Evolutionary conservation across 768 basidiomycete genomes (phyloP).

Genomic region (Agrocybe praecox): DNA sequence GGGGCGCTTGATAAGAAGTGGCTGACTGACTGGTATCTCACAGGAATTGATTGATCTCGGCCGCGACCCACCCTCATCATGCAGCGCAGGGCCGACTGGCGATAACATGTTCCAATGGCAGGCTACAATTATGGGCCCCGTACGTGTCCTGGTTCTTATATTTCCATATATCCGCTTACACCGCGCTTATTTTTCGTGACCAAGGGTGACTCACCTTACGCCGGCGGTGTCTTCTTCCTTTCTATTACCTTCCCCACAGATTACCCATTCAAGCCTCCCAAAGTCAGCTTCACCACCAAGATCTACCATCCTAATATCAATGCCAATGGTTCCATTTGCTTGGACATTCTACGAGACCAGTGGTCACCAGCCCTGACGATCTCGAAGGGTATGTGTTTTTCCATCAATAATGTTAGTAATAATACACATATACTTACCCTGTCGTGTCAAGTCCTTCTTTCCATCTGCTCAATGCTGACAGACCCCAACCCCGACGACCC

Average conservation of each 20-base stretch:
- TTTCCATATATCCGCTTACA: slow-evolving; percentile 15
- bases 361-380: slow-evolving; percentile 99
- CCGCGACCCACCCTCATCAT: slow-evolving; percentile 98
- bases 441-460: slow-evolving; percentile 72
- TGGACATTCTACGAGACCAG: slow-evolving; percentile 98
- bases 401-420: background rate
- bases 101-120: slow-evolving; percentile 99
- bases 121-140: slow-evolving; percentile 99
- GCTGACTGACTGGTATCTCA: slow-evolving; percentile 21
- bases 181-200: slow-evolving; percentile 23
- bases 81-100: slow-evolving; percentile 96
- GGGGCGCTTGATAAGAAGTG: slow-evolving; percentile 12
- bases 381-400: slow-evolving; percentile 78
- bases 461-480: slow-evolving; percentile 99
- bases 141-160: slow-evolving; percentile 43
- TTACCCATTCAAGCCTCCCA: slow-evolving; percentile 99
- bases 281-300: slow-evolving; percentile 99
- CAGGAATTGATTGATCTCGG: slow-evolving; percentile 99
- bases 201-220: slow-evolving; percentile 96
- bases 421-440: slow-evolving; percentile 1
- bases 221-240: slow-evolving; percentile 99
- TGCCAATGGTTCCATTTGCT: slow-evolving; percentile 97
- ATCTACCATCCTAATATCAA: slow-evolving; percentile 99
- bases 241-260: slow-evolving; percentile 94
- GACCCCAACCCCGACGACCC: slow-evolving; percentile 99